A percentile compares a stretch with the other conserved stretches of the same genome.
Evolutionary conservation across 371 early-diverging fungal species (phyloP).

Genomic region (Lichtheimia ornata): DNA sequence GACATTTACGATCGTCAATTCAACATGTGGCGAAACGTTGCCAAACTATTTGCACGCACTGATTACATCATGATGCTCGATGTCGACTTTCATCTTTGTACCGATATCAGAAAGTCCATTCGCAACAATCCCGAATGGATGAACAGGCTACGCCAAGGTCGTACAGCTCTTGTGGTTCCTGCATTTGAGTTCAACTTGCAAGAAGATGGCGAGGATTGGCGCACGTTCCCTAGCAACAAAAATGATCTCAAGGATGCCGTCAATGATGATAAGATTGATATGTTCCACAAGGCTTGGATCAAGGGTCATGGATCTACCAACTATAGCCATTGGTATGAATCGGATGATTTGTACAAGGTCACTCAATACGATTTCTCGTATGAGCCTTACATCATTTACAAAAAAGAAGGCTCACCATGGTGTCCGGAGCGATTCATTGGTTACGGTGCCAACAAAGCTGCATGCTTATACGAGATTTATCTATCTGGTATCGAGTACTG

Average conservation of each 20-base stretch:
- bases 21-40: conserved; percentile 75
- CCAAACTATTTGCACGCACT: conserved; percentile 67
- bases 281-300: conserved; percentile 64
- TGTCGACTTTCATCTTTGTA: conserved; percentile 71
- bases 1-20: conserved; percentile 71
- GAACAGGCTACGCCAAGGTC: conserved; percentile 43
- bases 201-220: conserved; percentile 56
- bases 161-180: conserved; percentile 62
- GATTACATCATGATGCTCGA: conserved; percentile 73
- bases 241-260: conserved; percentile 42
- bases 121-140: conserved; percentile 41
- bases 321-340: conserved; percentile 58
- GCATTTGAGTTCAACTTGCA: conserved; percentile 66
- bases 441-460: conserved; percentile 76
- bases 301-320: conserved; percentile 70
- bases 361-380: conserved; percentile 64
- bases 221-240: conserved; percentile 59
- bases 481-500: conserved; percentile 67
- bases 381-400: conserved; percentile 69
- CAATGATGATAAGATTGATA: conserved; percentile 48
- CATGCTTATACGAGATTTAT: conserved; percentile 71
- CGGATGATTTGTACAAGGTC: conserved; percentile 55
- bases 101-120: conserved; percentile 54
- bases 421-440: conserved; percentile 78
- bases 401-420: conserved; percentile 65